Evolutionary conservation across 2,329 filamentous ascomycete genomes (phyloP), one percentile per base, ranked within the genome.

Genomic region (Colletotrichum magnum): DNA sequence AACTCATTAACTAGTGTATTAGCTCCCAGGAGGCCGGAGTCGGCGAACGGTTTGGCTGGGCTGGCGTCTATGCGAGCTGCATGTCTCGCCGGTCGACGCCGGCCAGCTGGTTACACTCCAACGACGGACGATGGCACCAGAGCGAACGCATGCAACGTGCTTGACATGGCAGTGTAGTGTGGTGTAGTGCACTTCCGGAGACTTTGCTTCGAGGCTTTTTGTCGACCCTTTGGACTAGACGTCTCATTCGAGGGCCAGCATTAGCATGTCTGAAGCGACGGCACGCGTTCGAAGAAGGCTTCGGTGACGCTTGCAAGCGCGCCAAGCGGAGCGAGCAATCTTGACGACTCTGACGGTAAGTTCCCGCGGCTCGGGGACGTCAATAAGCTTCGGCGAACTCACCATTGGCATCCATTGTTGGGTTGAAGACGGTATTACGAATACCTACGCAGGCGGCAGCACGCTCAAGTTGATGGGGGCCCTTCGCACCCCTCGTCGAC

Each of bases 101-200:
- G 50, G 61, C 61, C 36, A 32, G 43, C 50, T 60, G 66, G 61
- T 69, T 59, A 65, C 61, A 65, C 61, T 65, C n/a, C 50, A 57
- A 60, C 54, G 58, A 58, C 18, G 43, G 56, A 36, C 32, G 9
- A 36, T 10, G 10, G 7, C 32, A 36, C 32, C 32, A 28, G 47
- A 41, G 47, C 50, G 54, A 59, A 59, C 12, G 61, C 66, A 65
- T 65, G 48, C 61, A 45, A 65, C 56, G 61, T 50, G 54, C 32
- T 24, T 36, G 45, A 48, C 26, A 36, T 48, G 32, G 21, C 21
- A 24, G 21, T 24, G 21, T 24, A 24, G 21, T 24, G 18, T 18
- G 18, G 18, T 18, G 18, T 18, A 18, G 18, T 18, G 28, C 10
- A 32, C 28, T 32, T 53, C n/a, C 28, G 39, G 39, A 18, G 21